phyloP scores from a whole-genome alignment of 257 asterid genomes.

The Solanum ahanhuiri region DNA sequence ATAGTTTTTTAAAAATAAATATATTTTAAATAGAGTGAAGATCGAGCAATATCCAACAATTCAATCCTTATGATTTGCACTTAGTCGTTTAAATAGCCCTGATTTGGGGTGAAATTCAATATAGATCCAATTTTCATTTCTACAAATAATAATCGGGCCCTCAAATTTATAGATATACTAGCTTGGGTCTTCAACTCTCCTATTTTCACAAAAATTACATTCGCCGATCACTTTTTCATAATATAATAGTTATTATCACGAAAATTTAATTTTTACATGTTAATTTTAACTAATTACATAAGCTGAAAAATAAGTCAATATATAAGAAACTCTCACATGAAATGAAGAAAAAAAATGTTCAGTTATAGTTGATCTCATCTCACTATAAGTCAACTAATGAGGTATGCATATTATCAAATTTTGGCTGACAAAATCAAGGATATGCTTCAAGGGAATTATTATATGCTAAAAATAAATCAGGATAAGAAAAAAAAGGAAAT shows the following conservation, averaged over 20 bases:
- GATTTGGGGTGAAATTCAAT: too few species aligned
- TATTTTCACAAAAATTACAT: background rate
- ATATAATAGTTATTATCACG: background rate
- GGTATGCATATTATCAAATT: background rate
- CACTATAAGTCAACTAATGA: background rate
- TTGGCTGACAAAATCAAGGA: background rate
- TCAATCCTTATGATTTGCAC: too few species aligned
- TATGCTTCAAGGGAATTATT: background rate
- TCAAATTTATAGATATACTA: background rate
- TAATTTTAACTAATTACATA: background rate
- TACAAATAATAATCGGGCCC: too few species aligned
- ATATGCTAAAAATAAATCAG: background rate
- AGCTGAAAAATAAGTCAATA: background rate
- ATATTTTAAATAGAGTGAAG: too few species aligned
- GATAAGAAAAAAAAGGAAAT: background rate
- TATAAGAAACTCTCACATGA: background rate
- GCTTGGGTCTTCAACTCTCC: background rate
- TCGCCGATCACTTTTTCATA: background rate
- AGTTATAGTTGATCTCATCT: background rate
- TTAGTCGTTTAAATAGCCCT: too few species aligned
- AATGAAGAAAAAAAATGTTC: background rate
- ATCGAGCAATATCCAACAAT: too few species aligned
- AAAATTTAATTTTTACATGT: background rate
- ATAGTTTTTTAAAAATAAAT: too few species aligned
- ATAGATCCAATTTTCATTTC: too few species aligned